Percentiles rank a stretch among this genome's conserved stretches.
phyloP scores from a whole-genome alignment of 352 stramenopile genomes.

The Phytopythium litorale region DNA sequence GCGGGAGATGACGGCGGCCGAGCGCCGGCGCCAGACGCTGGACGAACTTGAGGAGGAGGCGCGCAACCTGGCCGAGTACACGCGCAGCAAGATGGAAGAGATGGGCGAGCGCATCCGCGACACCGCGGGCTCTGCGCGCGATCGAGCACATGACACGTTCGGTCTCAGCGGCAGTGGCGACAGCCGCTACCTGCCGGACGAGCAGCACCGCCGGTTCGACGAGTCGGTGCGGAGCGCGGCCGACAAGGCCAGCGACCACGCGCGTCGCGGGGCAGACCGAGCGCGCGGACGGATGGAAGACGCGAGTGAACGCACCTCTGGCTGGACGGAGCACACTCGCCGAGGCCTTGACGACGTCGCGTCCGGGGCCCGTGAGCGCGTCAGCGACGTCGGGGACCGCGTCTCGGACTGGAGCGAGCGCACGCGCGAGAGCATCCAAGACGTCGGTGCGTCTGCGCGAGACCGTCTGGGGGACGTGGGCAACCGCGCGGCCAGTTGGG shows the following conservation, averaged over 20 bases:
- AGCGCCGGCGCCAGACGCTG: slow-evolving; percentile 21
- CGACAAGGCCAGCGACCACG: slow-evolving; percentile 30
- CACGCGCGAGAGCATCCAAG: not conserved
- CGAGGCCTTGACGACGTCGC: not conserved
- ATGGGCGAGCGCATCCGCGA: slow-evolving; percentile 38
- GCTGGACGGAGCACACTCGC: not conserved
- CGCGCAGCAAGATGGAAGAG: slow-evolving; percentile 40
- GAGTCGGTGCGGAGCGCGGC: slow-evolving; percentile 19
- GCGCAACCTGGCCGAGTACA: slow-evolving; percentile 36
- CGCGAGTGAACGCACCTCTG: slow-evolving; percentile 13
- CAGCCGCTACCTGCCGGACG: not conserved
- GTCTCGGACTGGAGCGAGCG: slow-evolving; percentile 2
- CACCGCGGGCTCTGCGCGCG: slow-evolving; percentile 7
- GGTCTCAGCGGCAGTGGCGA: not conserved
- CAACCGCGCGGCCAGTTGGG: slow-evolving; percentile 10
- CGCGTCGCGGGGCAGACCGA: slow-evolving; percentile 24
- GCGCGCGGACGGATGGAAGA: not conserved
- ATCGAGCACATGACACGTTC: slow-evolving; percentile 2
- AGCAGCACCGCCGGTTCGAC: not conserved
- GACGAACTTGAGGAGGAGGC: slow-evolving; percentile 41
- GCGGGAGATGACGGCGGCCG: not conserved
- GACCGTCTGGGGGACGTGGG: slow-evolving; percentile 11
- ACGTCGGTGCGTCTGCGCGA: not conserved
- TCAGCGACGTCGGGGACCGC: not conserved
- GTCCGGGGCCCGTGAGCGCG: not conserved